Evolutionary conservation across 2,329 filamentous ascomycete genomes (phyloP).

Genomic region (Pseudogymnoascus destructans): DNA sequence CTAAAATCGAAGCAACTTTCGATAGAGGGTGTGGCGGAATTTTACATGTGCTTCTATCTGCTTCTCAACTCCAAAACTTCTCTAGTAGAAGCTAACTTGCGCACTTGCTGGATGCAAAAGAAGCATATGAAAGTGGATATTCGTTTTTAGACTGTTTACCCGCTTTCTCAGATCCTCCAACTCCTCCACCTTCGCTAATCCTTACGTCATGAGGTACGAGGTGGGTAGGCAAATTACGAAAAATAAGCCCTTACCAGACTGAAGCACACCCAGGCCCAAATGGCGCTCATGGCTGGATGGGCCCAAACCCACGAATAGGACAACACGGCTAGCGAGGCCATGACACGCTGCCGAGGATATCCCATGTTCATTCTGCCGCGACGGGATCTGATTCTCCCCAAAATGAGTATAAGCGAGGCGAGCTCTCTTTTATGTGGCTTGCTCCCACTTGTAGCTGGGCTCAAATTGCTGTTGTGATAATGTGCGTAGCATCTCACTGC

Average conservation of each 20-base stretch:
- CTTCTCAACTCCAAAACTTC: not conserved
- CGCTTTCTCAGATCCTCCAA: not conserved
- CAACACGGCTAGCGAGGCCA: not conserved
- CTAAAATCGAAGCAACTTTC: not conserved
- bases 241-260: constrained; percentile 8
- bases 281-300: constrained; percentile 4
- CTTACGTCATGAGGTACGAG: not conserved
- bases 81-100: not conserved
- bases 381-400: not conserved
- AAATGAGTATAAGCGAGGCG: not conserved
- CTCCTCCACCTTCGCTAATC: constrained; percentile 3
- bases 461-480: not conserved
- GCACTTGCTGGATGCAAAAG: not conserved
- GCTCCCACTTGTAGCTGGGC: not conserved
- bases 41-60: not conserved
- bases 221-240: not conserved
- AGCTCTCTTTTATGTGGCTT: not conserved
- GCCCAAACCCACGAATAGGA: not conserved
- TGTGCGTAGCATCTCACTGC: not conserved
- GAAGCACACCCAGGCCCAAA: not conserved
- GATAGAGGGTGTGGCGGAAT: not conserved
- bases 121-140: constrained; percentile 8
- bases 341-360: not conserved
- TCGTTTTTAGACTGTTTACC: not conserved
- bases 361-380: not conserved